Conservation (phyloP, 1,139 yeast genomes). For the Lodderomyces beijingensis region DNA sequence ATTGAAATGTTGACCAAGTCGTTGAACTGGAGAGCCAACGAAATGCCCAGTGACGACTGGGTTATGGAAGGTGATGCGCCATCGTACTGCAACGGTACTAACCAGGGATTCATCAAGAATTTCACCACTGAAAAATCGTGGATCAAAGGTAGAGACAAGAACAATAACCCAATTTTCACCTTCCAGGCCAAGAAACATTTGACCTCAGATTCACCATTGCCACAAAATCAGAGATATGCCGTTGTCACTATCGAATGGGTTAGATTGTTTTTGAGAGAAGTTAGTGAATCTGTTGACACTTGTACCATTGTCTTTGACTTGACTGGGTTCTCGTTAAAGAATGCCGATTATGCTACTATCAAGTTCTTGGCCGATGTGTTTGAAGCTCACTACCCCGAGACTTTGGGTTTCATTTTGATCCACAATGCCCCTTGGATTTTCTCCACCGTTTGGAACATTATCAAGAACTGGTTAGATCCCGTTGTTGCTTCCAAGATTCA, state of each 20-base stretch:
- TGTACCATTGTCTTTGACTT: constrained; percentile 42
- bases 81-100: constrained; percentile 27
- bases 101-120: constrained; percentile 36
- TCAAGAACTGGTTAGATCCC: constrained; percentile 46
- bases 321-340: constrained; percentile 43
- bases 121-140: constrained; percentile 36
- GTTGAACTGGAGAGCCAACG: constrained; percentile 35
- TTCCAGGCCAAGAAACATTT: constrained; percentile 41
- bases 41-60: constrained; percentile 29
- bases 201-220: constrained; percentile 32
- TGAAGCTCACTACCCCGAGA: constrained; percentile 49
- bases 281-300: constrained; percentile 32
- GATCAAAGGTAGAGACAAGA: constrained; percentile 37
- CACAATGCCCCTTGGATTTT: constrained; percentile 51
- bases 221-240: constrained; percentile 38
- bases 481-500: constrained; percentile 44
- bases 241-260: constrained; percentile 39
- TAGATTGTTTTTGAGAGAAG: constrained; percentile 33
- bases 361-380: constrained; percentile 43
- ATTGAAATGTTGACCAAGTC: constrained; percentile 34
- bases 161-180: constrained; percentile 34
- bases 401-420: constrained; percentile 37
- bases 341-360: constrained; percentile 42
- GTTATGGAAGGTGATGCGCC: constrained; percentile 37
- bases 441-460: constrained; percentile 43